Base-by-base conservation (phyloP, 31 red algal genomes). In the Odonthalia washingtoniensis region DNA sequence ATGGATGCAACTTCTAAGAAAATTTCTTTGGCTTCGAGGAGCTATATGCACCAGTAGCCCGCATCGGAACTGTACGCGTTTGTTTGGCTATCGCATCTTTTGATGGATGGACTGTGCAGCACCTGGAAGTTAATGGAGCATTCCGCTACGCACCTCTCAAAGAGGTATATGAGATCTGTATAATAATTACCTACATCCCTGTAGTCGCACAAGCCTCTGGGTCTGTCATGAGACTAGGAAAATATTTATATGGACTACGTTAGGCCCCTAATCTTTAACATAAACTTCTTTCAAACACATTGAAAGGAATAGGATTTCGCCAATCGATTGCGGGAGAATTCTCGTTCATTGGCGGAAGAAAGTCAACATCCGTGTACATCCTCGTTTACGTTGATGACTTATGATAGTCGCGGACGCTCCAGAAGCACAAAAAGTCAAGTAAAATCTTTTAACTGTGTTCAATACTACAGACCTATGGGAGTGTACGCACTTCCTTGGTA, bases 51-150 rank as follows among this genome's bases (percentile, higher is more conserved):
- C 74, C 85, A 17, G 49, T 79, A 18, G 41, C 39, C 30, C 9
- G 57, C 40, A 75, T 80, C 18, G 85, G 79, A 53, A 36, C 64
- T 37, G 70, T 79, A 16, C 3, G 46, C 32, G 28, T 78, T 4
- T 40, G 78, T 0, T 35, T 80, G 4, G 5, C 57, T 21, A 9
- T 79, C 33, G 64, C 40, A 14, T 32, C 53, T 46, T 5, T 28
- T 24, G 2, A 17, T 1, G 57, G 60, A 31, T 88, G 49, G 73
- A 40, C 46, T 18, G 0, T 46, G n/a, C 40, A 70, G n/a, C 85
- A 78, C 4, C 3, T 88, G n/a, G 85, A 88, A 27, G 40, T 72
- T 5, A 88, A 88, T 35, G 74, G 60, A 24, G 74, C 74, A 24
- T 88, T 88, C n/a, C 60, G 78, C 40, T 49, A 77, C 18, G 75